Evolutionary conservation across 2,329 filamentous ascomycete genomes (phyloP).

Genomic region (Sclerotinia minor): DNA sequence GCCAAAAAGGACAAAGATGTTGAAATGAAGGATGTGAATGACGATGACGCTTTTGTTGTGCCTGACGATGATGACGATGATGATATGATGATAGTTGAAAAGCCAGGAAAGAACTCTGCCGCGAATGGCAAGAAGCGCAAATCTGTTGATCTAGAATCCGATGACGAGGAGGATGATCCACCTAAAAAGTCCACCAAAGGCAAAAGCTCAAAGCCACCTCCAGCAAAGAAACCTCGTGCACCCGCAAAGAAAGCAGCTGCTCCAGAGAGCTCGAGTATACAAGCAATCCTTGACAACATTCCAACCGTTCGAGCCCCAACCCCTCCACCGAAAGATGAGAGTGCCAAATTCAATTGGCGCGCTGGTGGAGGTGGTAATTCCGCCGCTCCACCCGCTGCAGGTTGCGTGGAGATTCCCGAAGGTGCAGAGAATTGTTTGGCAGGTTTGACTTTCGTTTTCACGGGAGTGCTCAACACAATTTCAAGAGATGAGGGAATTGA

Average conservation of each 20-base stretch:
- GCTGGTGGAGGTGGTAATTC: slow-evolving; percentile 60
- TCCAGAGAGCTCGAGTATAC: slow-evolving; percentile 68
- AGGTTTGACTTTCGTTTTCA: slow-evolving; percentile 93
- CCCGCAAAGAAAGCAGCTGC: slow-evolving; percentile 60
- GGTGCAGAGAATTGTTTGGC: slow-evolving; percentile 87
- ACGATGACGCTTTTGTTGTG: slow-evolving; percentile 38
- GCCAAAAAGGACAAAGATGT: slow-evolving; percentile 48
- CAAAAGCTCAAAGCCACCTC: slow-evolving; percentile 40
- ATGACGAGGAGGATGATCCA: slow-evolving; percentile 54
- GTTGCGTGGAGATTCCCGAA: slow-evolving; percentile 70
- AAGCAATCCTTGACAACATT: slow-evolving; percentile 86
- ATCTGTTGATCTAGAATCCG: slow-evolving; percentile 54
- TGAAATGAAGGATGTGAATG: slow-evolving; percentile 42
- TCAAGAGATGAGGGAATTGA: slow-evolving; percentile 81
- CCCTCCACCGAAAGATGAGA: slow-evolving; percentile 70
- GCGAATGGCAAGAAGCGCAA: slow-evolving; percentile 58
- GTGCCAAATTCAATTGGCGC: slow-evolving; percentile 78
- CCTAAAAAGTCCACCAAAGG: slow-evolving; percentile 55
- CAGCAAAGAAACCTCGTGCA: slow-evolving; percentile 41
- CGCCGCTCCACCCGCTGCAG: slow-evolving; percentile 62
- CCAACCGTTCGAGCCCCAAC: slow-evolving; percentile 80
- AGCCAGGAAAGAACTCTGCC: slow-evolving; percentile 31
- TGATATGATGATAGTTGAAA: slow-evolving; percentile 43
- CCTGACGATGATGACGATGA: slow-evolving; percentile 50
- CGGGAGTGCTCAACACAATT: slow-evolving; percentile 77